phyloP scores from a whole-genome alignment of 257 asterid genomes.

The Linderniella brevidens region DNA sequence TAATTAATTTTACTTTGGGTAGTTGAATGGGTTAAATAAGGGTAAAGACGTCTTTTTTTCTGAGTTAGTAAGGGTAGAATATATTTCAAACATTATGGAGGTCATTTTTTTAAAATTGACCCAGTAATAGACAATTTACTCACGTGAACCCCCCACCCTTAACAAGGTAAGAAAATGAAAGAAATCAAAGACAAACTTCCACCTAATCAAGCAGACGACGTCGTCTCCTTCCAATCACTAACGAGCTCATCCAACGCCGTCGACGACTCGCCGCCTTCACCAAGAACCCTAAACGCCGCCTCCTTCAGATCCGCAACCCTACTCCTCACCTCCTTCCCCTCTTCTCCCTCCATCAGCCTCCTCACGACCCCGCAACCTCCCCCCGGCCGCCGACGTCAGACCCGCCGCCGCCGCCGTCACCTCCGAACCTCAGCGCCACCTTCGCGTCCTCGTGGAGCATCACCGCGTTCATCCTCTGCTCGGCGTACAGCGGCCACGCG shows the following conservation, averaged over 20 bases:
- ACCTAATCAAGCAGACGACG: too few species aligned
- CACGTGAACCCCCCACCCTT: too few species aligned
- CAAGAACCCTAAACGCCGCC: slow-evolving; percentile 16
- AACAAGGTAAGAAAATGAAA: too few species aligned
- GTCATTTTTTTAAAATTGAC: too few species aligned
- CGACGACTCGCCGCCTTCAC: slow-evolving; percentile 18
- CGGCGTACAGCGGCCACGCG: slow-evolving; percentile 48
- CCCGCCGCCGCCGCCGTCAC: neutral
- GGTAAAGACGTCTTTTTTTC: too few species aligned
- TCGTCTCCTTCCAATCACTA: slow-evolving; percentile 9
- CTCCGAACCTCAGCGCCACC: slow-evolving; percentile 23
- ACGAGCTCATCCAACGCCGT: slow-evolving; percentile 17
- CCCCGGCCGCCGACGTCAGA: slow-evolving; percentile 9
- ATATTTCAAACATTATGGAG: too few species aligned
- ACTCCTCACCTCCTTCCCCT: slow-evolving; percentile 20
- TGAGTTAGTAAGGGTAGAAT: too few species aligned
- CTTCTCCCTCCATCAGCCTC: slow-evolving; percentile 25
- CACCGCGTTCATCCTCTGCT: slow-evolving; percentile 37
- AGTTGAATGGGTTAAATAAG: too few species aligned
- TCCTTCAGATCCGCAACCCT: slow-evolving; percentile 24
- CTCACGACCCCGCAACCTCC: slow-evolving; percentile 21
- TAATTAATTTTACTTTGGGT: too few species aligned
- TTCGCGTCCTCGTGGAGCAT: slow-evolving; percentile 17
- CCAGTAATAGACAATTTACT: too few species aligned
- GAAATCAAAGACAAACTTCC: too few species aligned